A percentile compares a stretch with the other conserved stretches of the same genome.
Evolutionary conservation across 2,329 filamentous ascomycete species (phyloP).

Genomic region (Metarhizium humberi): DNA sequence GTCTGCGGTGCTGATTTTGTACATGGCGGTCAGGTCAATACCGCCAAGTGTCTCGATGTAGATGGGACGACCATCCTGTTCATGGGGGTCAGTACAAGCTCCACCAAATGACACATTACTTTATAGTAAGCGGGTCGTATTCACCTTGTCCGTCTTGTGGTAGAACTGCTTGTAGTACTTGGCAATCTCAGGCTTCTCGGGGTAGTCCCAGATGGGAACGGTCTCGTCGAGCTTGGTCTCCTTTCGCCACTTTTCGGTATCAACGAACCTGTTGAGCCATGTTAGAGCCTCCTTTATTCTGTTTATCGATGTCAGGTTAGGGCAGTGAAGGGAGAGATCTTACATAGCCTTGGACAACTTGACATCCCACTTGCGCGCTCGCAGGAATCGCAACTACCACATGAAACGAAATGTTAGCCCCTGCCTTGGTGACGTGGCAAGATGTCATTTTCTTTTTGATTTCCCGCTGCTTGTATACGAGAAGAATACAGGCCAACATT

Average conservation of each 20-base stretch:
- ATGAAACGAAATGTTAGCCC: not conserved
- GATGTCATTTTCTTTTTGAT: constrained; percentile 4
- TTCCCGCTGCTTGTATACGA: not conserved
- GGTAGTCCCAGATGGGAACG: constrained; percentile 74
- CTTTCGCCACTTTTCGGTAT: constrained; percentile 84
- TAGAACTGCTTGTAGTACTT: constrained; percentile 98
- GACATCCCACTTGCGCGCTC: constrained; percentile 93
- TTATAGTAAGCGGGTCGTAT: not conserved
- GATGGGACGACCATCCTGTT: constrained; percentile 84
- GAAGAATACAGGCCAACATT: not conserved
- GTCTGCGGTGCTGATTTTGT: constrained; percentile 84
- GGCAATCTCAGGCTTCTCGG: constrained; percentile 73
- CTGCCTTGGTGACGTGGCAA: not conserved
- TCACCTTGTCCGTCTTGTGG: constrained; percentile 85
- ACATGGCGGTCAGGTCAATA: constrained; percentile 82
- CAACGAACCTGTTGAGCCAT: constrained; percentile 62
- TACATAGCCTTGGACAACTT: constrained; percentile 79
- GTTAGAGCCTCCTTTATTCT: not conserved
- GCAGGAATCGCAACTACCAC: constrained; percentile 70
- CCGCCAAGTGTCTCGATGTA: constrained; percentile 96
- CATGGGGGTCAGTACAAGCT: not conserved
- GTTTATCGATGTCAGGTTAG: not conserved
- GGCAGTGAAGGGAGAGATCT: not conserved
- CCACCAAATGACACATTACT: not conserved
- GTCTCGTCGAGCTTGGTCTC: constrained; percentile 77